Conservation (phyloP, 345 rosid genomes). For the Bruguiera parviflora region DNA sequence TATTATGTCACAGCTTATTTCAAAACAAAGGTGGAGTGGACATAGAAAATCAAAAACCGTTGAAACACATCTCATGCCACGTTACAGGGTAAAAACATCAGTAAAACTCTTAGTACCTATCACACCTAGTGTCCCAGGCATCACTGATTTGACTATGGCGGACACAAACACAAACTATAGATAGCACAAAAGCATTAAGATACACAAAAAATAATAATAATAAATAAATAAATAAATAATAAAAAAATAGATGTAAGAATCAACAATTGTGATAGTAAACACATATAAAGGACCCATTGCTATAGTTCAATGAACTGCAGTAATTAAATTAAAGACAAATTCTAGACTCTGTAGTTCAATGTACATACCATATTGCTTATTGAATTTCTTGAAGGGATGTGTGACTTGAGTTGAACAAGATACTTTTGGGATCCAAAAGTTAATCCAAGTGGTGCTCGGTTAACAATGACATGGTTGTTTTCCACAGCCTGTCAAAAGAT, state of each 20-base stretch:
- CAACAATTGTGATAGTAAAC: not conserved
- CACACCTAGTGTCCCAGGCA: too few species aligned
- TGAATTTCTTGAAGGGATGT: slow-evolving; percentile 22
- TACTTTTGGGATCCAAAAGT: slow-evolving; percentile 20
- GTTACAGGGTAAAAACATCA: too few species aligned
- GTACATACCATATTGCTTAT: slow-evolving; percentile 30
- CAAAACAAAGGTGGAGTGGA: not conserved
- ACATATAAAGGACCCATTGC: not conserved
- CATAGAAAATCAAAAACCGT: not conserved
- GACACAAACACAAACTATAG: too few species aligned
- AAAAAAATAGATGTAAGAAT: too few species aligned
- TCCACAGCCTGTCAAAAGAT: slow-evolving; percentile 30
- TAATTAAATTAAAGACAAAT: not conserved
- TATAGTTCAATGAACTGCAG: not conserved
- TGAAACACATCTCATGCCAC: too few species aligned
- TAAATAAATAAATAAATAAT: too few species aligned
- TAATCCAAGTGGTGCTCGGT: slow-evolving; percentile 8
- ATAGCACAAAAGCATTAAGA: too few species aligned
- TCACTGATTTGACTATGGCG: too few species aligned
- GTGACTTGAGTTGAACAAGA: slow-evolving; percentile 13
- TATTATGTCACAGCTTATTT: not conserved
- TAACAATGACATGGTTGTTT: slow-evolving; percentile 21
- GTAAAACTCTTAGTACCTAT: too few species aligned
- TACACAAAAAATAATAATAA: too few species aligned
- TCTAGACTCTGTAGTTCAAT: not conserved